phyloP scores from a whole-genome alignment of 2,329 filamentous ascomycete species.

The Tolypocladium inflatum region DNA sequence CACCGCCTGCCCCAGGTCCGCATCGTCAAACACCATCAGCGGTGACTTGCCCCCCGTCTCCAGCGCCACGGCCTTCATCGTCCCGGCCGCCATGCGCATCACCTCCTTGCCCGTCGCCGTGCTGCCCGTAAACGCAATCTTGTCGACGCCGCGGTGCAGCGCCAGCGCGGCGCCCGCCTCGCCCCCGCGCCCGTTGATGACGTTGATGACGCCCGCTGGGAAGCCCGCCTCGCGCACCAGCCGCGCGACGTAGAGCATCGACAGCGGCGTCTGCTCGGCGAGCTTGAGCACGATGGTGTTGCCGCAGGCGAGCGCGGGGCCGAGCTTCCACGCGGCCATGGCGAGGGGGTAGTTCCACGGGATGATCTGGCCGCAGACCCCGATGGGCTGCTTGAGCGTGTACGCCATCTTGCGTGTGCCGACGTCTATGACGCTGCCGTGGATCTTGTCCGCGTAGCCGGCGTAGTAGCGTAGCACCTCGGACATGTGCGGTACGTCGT shows the following conservation, averaged over 20 bases:
- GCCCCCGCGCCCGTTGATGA: conserved; percentile 61
- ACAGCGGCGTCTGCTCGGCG: conserved; percentile 58
- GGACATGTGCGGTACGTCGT: conserved; percentile 46
- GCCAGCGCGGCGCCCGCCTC: conserved; percentile 61
- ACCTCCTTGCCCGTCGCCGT: conserved; percentile 64
- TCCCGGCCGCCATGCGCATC: conserved; percentile 65
- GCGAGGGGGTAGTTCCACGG: conserved; percentile 58
- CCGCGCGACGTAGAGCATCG: conserved; percentile 54
- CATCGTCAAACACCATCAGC: conserved; percentile 54
- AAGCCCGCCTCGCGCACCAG: conserved; percentile 67
- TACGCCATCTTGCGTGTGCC: conserved; percentile 64
- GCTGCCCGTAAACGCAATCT: conserved; percentile 71
- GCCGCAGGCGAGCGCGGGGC: conserved; percentile 57
- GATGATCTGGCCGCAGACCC: conserved; percentile 66
- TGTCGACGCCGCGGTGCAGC: conserved; percentile 59
- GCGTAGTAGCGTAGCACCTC: conserved; percentile 60
- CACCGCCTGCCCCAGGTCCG: conserved; percentile 57
- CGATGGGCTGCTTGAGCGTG: conserved; percentile 64
- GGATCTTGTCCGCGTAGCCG: conserved; percentile 70
- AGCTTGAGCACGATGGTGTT: conserved; percentile 57
- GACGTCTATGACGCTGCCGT: conserved; percentile 66
- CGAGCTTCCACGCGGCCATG: conserved; percentile 58
- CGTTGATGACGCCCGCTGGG: conserved; percentile 68
- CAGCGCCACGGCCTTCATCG: conserved; percentile 55
- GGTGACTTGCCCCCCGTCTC: conserved; percentile 61